Evolutionary conservation across 2,329 filamentous ascomycete genomes (phyloP).

Genomic region (Emmonsiellopsis sp.): DNA sequence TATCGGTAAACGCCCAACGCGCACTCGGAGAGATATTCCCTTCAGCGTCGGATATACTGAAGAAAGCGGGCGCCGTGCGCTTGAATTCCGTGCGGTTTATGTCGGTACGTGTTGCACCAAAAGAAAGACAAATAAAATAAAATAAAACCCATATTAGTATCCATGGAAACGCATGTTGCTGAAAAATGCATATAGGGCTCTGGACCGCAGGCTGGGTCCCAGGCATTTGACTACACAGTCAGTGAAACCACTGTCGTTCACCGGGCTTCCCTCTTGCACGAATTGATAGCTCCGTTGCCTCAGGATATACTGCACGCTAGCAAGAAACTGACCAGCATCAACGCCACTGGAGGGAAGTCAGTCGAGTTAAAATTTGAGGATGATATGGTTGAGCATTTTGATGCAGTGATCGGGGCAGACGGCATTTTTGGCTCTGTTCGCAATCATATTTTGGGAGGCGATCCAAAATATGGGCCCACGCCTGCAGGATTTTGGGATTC

Average conservation of each 20-base stretch:
- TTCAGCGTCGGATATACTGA: not conserved
- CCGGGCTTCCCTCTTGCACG: not conserved
- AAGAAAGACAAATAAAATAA: no score
- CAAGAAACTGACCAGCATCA: not conserved
- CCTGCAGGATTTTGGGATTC: not conserved
- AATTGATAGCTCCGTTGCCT: not conserved
- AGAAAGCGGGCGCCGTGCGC: slow-evolving; percentile 18
- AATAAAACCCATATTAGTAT: no score
- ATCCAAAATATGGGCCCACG: not conserved
- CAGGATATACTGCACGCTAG: not conserved
- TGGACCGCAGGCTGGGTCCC: no score
- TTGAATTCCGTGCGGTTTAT: slow-evolving; percentile 11
- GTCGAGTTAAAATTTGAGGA: not conserved
- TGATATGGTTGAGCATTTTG: not conserved
- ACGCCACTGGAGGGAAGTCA: not conserved
- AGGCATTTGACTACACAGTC: no score
- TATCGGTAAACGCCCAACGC: slow-evolving; percentile 30
- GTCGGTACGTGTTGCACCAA: not conserved
- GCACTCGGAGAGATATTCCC: slow-evolving; percentile 27
- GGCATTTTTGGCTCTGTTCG: not conserved
- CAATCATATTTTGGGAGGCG: not conserved
- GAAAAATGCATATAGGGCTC: no score
- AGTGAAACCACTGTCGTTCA: not conserved
- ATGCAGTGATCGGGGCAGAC: not conserved
- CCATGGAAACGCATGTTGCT: no score